Conservation (phyloP, 768 basidiomycete species). For the Pleurotus platypus region DNA sequence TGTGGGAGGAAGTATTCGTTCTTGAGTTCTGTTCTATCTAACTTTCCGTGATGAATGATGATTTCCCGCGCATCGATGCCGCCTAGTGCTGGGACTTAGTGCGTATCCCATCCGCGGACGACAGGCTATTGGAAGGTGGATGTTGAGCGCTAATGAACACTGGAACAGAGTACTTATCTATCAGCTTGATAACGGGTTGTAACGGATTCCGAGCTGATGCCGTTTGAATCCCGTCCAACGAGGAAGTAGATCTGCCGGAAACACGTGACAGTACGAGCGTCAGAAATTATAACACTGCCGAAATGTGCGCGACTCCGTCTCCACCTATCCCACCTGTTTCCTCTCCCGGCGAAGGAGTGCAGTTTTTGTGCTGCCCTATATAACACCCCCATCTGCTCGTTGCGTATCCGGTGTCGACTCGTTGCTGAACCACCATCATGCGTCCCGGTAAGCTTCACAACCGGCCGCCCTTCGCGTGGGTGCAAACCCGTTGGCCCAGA, state of each 20-base stretch:
- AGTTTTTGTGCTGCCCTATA: not conserved
- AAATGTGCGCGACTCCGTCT: not conserved
- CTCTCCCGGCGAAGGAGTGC: not conserved
- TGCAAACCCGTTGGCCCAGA: conserved; percentile 1
- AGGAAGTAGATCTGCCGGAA: not conserved
- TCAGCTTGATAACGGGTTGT: too few relatives aligned
- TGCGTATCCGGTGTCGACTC: not conserved
- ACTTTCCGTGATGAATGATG: too few relatives aligned
- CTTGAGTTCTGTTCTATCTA: too few relatives aligned
- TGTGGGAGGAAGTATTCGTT: too few relatives aligned
- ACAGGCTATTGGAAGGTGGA: too few relatives aligned
- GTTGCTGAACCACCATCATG: not conserved
- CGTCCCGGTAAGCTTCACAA: not conserved
- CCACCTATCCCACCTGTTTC: not conserved
- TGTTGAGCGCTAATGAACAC: too few relatives aligned
- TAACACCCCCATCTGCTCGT: not conserved
- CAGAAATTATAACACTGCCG: not conserved
- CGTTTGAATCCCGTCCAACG: too few relatives aligned
- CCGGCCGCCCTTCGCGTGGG: conserved; percentile 1
- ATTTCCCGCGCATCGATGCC: too few relatives aligned
- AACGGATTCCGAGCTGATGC: too few relatives aligned
- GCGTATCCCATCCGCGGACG: too few relatives aligned
- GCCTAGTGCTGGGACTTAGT: too few relatives aligned
- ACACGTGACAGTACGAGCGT: conserved; percentile 5
- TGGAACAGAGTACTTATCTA: too few relatives aligned